Base-by-base conservation (phyloP, 371 early-diverging fungal species). In the Phascolomyces articulosus region DNA sequence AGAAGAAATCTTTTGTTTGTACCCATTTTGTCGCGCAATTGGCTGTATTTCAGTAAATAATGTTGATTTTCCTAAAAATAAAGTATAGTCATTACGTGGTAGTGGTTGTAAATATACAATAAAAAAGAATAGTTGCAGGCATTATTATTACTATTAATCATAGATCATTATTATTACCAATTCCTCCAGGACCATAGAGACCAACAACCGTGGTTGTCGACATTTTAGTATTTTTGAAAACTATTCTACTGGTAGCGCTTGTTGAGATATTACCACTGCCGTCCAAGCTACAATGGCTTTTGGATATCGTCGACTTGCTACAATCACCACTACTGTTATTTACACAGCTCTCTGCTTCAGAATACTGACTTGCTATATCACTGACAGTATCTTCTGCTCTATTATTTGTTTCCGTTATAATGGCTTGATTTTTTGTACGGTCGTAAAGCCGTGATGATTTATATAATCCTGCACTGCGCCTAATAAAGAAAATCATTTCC, bases 151-250 rank as follows among this genome's bases (percentile, higher is more conserved):
- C n/a, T n/a, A n/a, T n/a, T n/a, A 34, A 2, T 34, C 34, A 34
- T 9, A 0, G 34, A 11, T 34, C 11, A 34, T 11, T 34, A 11
- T 34, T 9, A 34, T 24, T 51, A 51, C 51, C 82, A 23, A 72
- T 73, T 34, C 82, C 82, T 54, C 77, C 79, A 40, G 82, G 78
- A 0, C 82, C 82, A 44, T 70, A 68, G 2, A 78, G 38, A 21
- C 69, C 66, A 16, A 78, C 62, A 21, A 81, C 68, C 15, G 69
- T 69, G 2, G 75, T 72, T 11, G 34, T 9, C 20, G 69, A 63
- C 38, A 60, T 68, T 44, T 71, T 77, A 15, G 34, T n/a, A 6
- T 47, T 53, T 13, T 16, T 44, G 13, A 26, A 38, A 27, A 53
- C 60, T 63, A 1, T 55, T 23, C 68, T 73, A 0, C 24, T 58